Base-by-base conservation (phyloP, 768 basidiomycete genomes). In the Lactarius deliciosus region DNA sequence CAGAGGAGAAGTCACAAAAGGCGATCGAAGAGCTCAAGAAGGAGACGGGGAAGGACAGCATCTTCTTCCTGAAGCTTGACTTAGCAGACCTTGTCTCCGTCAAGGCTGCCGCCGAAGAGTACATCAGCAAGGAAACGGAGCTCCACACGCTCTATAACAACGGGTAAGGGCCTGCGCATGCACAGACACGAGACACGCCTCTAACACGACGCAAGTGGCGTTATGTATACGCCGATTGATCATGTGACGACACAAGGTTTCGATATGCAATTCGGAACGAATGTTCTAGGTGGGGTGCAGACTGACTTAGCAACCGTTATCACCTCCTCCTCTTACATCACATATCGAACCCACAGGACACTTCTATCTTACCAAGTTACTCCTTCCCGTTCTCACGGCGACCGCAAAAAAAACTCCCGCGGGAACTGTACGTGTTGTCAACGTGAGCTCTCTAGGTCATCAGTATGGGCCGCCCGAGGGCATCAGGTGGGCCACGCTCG, bases 311-410 rank as follows among this genome's bases (percentile, higher is more conserved):
- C 25, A 11, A 43, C 5, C 18, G 10, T 28, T 20, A 20, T 30
- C 32, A 30, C 41, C 6, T 25, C 25, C 57, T 58, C n/a, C n/a
- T 28, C 25, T 28, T 2, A 28, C 25, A 28, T 34, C 22, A 10
- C 18, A 40, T 20, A 30, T 25, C 25, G 9, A 25, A n/a, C 25
- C 34, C 16, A n/a, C 25, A 69, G 69, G 73, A 25, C 72, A 72
- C 65, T 72, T 63, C 59, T 66, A 61, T 32, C 54, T 73, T 40
- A 71, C 72, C 30, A 63, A 66, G 20, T 64, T 73, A 3, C 70
- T 78, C 18, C 65, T 77, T n/a, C 74, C 75, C 10, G 63, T 65
- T 10, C 61, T 74, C 18, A 70, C 67, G 16, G 72, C 70, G 15
- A 67, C 71, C 16, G 50, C 54, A 60, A 66, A 53, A 9, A 41